Evolutionary conservation across 2,329 filamentous ascomycete species (phyloP).

Genomic region (Calonectria montana): DNA sequence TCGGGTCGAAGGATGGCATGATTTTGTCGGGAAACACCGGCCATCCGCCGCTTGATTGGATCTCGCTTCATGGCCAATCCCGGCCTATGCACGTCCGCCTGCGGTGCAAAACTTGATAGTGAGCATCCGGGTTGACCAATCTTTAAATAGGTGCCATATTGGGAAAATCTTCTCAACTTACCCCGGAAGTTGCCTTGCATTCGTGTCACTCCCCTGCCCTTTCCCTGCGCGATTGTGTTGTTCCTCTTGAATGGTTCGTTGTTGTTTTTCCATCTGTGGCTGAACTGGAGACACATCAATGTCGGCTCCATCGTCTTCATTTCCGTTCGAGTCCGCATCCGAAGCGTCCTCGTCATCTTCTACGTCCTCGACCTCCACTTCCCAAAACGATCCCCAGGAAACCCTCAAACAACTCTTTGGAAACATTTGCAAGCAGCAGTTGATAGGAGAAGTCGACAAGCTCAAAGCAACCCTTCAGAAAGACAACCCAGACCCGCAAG

Average conservation of each 20-base stretch:
- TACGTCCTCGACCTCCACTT: slow-evolving; percentile 21
- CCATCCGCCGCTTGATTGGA: slow-evolving; percentile 22
- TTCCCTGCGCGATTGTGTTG: slow-evolving; percentile 24
- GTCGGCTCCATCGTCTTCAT: slow-evolving; percentile 27
- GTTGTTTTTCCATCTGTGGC: slow-evolving; percentile 29
- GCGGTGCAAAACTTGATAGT: slow-evolving; percentile 17
- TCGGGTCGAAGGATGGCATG: slow-evolving; percentile 41
- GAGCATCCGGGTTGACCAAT: slow-evolving; percentile 20
- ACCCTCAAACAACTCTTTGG: slow-evolving; percentile 39
- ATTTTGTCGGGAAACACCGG: slow-evolving; percentile 44
- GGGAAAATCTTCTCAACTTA: slow-evolving; percentile 27
- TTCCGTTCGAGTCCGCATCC: slow-evolving; percentile 21
- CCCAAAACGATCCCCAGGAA: slow-evolving; percentile 27
- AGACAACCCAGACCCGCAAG: slow-evolving; percentile 41
- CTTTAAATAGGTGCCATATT: slow-evolving; percentile 28
- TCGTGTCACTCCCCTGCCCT: slow-evolving; percentile 6
- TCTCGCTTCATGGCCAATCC: slow-evolving; percentile 28
- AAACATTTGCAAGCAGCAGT: slow-evolving; percentile 36
- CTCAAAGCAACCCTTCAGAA: slow-evolving; percentile 40
- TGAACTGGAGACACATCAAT: slow-evolving; percentile 34
- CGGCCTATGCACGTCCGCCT: slow-evolving; percentile 20
- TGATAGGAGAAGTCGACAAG: slow-evolving; percentile 41
- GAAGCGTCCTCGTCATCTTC: slow-evolving; percentile 25
- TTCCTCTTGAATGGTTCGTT: slow-evolving; percentile 28
- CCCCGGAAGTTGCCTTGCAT: slow-evolving; percentile 27